Base-by-base conservation (phyloP, 768 basidiomycete genomes). In the Boletales sp. region DNA sequence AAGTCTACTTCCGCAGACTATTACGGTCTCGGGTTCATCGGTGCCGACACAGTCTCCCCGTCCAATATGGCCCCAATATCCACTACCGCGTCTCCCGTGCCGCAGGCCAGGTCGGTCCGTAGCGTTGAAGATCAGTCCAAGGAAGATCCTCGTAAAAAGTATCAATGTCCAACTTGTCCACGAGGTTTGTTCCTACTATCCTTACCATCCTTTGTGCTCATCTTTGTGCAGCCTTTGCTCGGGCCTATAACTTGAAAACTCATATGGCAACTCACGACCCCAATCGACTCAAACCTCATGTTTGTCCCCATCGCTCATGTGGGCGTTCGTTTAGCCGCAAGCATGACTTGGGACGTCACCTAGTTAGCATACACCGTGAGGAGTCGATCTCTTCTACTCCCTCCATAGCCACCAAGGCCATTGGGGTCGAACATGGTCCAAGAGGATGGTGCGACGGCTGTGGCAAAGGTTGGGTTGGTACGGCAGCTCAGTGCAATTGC, bases 181-280 rank as follows among this genome's bases (percentile, higher is more conserved):
- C 75, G 89, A 72, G 81, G 89, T 90, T 52, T 1, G 68, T 53
- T 35, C 50, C 14, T 29, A 39, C 37, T 13, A 15, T 35, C 21
- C 11, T 24, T 29, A 5, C 17, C 10, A 2, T n/a, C 5, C 18
- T 24, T 27, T 36, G 35, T 40, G 4, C 50, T 68, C 31, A 59
- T 17, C 8, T 1, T 12, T 5, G 5, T 29, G 46, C 51, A 88
- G 94, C 88, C 1, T 97, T 97, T 59, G 94, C 93, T 11, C 77
- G 94, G 24, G 92, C 92, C 3, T 97, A 90, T 70, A 97, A 97
- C 61, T 71, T 97, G 50, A 97, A 97, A 74, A 94, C 94, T 0
- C 94, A 97, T 68, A 84, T 90, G 80, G 87, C 87, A 21, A 97
- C 94, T 4, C 94, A 97, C 69, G 91, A 95, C 65, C 94, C 94